Evolutionary conservation across 352 stramenopile genomes (phyloP), one percentile per base, ranked within the genome.

Genomic region (Thalassiosira livingstoniorum): DNA sequence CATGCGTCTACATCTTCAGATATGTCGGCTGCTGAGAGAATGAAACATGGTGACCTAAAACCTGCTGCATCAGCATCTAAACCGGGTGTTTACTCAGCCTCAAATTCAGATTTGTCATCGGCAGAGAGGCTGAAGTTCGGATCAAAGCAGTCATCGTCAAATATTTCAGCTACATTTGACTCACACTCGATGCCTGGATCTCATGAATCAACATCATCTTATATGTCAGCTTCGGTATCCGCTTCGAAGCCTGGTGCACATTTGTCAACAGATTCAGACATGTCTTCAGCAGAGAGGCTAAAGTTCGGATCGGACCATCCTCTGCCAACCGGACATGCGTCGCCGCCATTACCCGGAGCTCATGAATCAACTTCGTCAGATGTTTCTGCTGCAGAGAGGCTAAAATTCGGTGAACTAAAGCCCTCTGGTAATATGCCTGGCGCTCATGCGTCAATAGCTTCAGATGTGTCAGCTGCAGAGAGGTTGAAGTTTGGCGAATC

Each of bases 201-300:
- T 29, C 31, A n/a, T 34, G 42, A 4, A 39, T n/a, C 29, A 27
- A 71, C 2, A 27, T 34, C 25, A 35, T 29, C 37, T 61, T 53
- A 81, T 65, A 21, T 80, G 15, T 62, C 47, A n/a, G 21, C 32
- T 29, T 39, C 66, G 18, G 18, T 21, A 37, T 4, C 29, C 4
- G 45, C 47, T 0, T 5, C n/a, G n/a, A 64, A 34, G 53, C 65
- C 65, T 21, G 65, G 65, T 11, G 65, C 65, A 15, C 15, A 27
- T 32, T 37, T 2, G 51, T 18, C 70, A 43, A 45, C 39, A 31
- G 39, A 70, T 54, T 39, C 45, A 27, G 39, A 78, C 58, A 21
- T 78, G 10, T 70, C 57, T 13, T 23, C 54, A 51, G 70, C 70
- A 39, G 70, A 78, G 34, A 60, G 70, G n/a, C 25, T 67, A 47